phyloP scores from a whole-genome alignment of 208 protist species.

The Acanthamoeba divionensis region DNA sequence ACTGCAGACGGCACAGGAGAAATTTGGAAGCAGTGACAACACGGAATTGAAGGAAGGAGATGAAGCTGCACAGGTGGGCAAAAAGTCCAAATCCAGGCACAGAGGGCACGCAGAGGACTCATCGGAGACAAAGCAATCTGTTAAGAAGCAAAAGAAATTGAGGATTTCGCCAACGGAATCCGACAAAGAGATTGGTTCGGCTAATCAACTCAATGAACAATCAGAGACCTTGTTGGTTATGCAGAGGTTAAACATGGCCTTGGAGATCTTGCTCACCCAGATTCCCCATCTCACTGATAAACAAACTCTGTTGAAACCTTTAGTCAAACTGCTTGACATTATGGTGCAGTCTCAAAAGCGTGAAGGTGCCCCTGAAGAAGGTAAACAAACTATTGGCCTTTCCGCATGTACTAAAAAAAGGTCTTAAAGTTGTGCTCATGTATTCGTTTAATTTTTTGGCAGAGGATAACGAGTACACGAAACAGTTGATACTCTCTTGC shows the following conservation, averaged over 20 bases:
- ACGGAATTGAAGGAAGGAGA: background rate
- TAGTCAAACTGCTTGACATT: background rate
- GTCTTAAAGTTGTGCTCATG: no score
- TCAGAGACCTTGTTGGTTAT: background rate
- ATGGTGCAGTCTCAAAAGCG: slow-evolving; percentile 14
- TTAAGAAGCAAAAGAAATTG: no score
- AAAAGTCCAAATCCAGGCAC: background rate
- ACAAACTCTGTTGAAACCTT: background rate
- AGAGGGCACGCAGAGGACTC: background rate
- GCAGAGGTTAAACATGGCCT: slow-evolving; percentile 5
- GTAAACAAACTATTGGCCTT: background rate
- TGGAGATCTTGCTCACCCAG: slow-evolving; percentile 27
- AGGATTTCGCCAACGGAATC: no score
- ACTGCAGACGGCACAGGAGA: no score
- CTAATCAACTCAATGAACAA: background rate
- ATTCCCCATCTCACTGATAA: background rate
- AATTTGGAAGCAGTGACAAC: background rate
- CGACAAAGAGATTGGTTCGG: no score
- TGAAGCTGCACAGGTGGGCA: background rate
- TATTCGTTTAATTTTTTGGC: no score
- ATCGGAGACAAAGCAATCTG: background rate
- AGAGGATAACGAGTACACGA: slow-evolving; percentile 53
- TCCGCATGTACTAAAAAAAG: no score
- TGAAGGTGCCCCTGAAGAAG: background rate
- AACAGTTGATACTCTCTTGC: slow-evolving; percentile 20